Percentiles rank a stretch among this genome's conserved stretches.
Evolutionary conservation across 331 rosid species (phyloP).

Genomic region (Acacia pycnantha): DNA sequence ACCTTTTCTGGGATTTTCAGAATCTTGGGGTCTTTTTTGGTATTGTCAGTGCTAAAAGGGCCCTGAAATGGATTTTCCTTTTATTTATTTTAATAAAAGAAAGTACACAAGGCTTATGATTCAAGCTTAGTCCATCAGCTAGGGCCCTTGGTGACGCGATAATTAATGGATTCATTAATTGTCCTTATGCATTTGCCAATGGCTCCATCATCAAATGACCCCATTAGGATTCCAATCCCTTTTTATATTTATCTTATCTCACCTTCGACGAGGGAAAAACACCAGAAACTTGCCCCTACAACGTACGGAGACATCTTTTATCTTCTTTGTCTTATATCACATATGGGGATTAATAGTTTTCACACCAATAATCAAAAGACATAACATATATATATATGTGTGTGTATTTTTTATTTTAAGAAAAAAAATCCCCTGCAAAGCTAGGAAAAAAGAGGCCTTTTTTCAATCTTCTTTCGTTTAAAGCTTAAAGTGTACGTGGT

Average conservation of each 20-base stretch:
- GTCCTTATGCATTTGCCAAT: slow-evolving; percentile 25
- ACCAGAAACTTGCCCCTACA: neutral
- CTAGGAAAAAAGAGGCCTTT: neutral
- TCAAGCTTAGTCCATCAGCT: slow-evolving; percentile 31
- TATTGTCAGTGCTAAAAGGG: too few species aligned
- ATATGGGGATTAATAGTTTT: neutral
- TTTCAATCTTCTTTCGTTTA: neutral
- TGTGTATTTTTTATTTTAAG: too few species aligned
- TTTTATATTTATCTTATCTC: slow-evolving; percentile 13
- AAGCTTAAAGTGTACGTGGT: neutral
- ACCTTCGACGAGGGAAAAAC: slow-evolving; percentile 16
- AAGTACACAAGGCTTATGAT: slow-evolving; percentile 31
- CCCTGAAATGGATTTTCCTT: too few species aligned
- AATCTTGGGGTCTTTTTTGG: too few species aligned
- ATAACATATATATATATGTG: neutral
- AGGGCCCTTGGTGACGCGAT: slow-evolving; percentile 41
- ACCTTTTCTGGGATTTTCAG: too few species aligned
- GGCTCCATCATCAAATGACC: slow-evolving; percentile 29
- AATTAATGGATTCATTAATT: slow-evolving; percentile 17
- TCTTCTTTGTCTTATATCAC: slow-evolving; percentile 9
- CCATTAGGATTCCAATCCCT: slow-evolving; percentile 13
- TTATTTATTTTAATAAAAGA: slow-evolving; percentile 1
- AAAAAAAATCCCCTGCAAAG: neutral
- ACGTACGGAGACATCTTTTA: neutral
- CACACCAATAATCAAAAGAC: neutral